Evolutionary conservation across 257 asterid genomes (phyloP), one percentile per base, ranked within the genome.

Genomic region (Nyctanthes arbortristis): DNA sequence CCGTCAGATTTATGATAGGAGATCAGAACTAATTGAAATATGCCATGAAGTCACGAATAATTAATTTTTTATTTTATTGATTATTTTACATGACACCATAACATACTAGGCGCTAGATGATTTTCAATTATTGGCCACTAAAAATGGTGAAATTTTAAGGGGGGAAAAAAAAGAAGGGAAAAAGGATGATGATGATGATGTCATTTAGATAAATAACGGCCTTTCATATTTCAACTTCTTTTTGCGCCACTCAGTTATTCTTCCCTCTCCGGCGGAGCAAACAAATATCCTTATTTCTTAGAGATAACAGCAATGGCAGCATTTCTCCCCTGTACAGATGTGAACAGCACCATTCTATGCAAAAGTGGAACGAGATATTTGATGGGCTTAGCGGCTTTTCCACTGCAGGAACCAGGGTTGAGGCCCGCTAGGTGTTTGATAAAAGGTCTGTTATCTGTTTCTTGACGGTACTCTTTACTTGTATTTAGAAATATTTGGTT

Each of bases 281-380:
- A 47, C 22, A 32, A 55, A 18, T 54, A 34, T 4, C 4, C 25
- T n/a, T 47, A n/a, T 47, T 27, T 18, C 24, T 18, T 5, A 1
- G 27, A 70, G 73, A 69, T 65, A 57, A 9, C 61, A 43, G 36
- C 61, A 73, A 86, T 86, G 96, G 89, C 82, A 32, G 70, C 84
- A 47, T 16, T n/a, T 36, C 52, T 73, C 16, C 63, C 85, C 8
- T 72, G 77, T 9, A 62, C 75, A 20, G 66, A 72, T 73, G 64
- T 81, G 12, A 73, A 13, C 20, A 66, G 61, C 83, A 71, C 52
- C 78, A 39, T 73, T 58, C 39, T 76, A 8, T 73, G 76, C 81
- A 81, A 68, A 72, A 74, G 8, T 61, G 69, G 77, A 70, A 56
- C 73, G 14, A 72, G 77, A 81, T 64, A 84, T 65, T 63, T 56